phyloP scores from a whole-genome alignment of 2,329 filamentous ascomycete species.

The Hypoxylon sp. region DNA sequence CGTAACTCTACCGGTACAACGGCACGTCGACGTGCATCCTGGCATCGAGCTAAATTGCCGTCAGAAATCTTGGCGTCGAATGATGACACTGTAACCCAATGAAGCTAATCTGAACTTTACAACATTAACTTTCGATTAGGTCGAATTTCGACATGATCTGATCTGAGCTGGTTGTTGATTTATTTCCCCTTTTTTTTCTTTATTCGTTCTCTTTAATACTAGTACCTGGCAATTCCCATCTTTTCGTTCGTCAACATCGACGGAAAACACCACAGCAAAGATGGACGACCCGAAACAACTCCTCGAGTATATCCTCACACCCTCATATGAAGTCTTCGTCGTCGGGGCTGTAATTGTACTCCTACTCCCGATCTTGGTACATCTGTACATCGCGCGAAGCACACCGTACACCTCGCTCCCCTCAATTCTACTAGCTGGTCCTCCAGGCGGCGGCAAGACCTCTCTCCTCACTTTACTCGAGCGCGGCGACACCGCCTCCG shows the following conservation, averaged over 20 bases:
- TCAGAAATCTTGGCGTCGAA: slow-evolving; percentile 32
- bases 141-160: slow-evolving; percentile 24
- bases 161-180: too few relatives aligned
- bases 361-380: slow-evolving; percentile 78
- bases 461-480: slow-evolving; percentile 80
- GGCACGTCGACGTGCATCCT: slow-evolving; percentile 8
- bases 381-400: slow-evolving; percentile 75
- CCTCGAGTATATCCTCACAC: slow-evolving; percentile 65
- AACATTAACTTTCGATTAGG: too few relatives aligned
- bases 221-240: not conserved
- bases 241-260: slow-evolving; percentile 3
- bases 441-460: slow-evolving; percentile 87
- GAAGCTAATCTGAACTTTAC: slow-evolving; percentile 16
- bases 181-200: slow-evolving; percentile 5
- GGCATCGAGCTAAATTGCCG: slow-evolving; percentile 8
- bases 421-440: slow-evolving; percentile 82
- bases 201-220: not conserved
- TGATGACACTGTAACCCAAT: slow-evolving; percentile 35
- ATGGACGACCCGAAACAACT: slow-evolving; percentile 53
- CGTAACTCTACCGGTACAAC: slow-evolving; percentile 25
- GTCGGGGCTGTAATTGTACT: slow-evolving; percentile 76
- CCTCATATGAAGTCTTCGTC: slow-evolving; percentile 69
- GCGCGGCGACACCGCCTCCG: slow-evolving; percentile 56
- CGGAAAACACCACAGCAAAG: slow-evolving; percentile 3
- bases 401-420: slow-evolving; percentile 74